Base-by-base conservation (phyloP, 2,329 filamentous ascomycete genomes). In the Hymenoscyphus salicellus region DNA sequence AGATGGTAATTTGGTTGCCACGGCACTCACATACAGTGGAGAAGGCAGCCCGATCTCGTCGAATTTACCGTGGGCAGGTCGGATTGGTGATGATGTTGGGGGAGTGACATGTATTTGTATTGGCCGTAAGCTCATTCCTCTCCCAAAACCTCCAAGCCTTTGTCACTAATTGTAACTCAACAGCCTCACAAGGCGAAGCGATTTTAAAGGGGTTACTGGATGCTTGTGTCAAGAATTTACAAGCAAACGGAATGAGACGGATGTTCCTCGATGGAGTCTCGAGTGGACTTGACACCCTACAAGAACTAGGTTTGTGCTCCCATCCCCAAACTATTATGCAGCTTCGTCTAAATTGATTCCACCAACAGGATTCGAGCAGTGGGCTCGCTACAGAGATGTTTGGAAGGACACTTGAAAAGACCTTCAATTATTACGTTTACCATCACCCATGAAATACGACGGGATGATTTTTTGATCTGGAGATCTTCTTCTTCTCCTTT, bases 31-130 rank as follows among this genome's bases (percentile, higher is more conserved):
- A 5, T 88, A 86, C 68, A 77, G 79, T 14, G 80, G 81, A 10
- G 76, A 75, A 55, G 81, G 78, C 3, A 83, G 80, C 58, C 78
- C 78, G 1, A 77, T 79, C 20, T 78, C 79, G 10, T 76, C 78
- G 5, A 84, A 87, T 68, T 74, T 87, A 10, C 84, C 84, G 1
- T 88, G 85, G 85, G 80, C 84, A 6, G 75, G 76, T 52, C 78
- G 75, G 1, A 80, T 86, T 63, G 82, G 80, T 11, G 72, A 75
- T 55, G 78, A 83, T 65, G 81, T 85, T 52, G 85, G 85, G 56
- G 85, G 85, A 30, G 80, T 86, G 41, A 82, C 84, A n/a, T 88
- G 85, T 73, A 82, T 87, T 61, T 87, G 83, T 74, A 81, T 87
- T 67, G 76, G 78, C 72, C 82, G 85, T 85, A 73, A 66, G 82